A percentile compares a stretch with the other conserved stretches of the same genome.
These are phyloP conservation scores for Salix suchowensis DNA, from an alignment of 345 rosid species.

Conservation along the genomic window DNA sequence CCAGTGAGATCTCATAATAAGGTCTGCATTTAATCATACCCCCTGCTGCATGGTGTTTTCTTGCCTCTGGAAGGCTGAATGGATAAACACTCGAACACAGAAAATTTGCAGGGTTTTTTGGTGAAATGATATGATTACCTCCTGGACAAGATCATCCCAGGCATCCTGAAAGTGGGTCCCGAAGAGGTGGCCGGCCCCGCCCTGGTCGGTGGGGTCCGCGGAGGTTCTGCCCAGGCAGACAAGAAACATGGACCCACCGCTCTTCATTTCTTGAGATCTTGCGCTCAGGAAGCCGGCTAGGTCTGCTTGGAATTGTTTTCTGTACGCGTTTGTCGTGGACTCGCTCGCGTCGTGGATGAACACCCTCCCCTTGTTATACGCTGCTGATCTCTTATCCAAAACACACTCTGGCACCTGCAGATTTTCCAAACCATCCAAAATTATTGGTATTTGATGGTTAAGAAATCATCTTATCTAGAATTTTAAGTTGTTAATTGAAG, in stretches of 20 bases:
- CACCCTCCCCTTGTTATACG: slow-evolving; percentile 74
- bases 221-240: slow-evolving; percentile 90
- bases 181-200: slow-evolving; percentile 90
- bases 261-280: slow-evolving; percentile 73
- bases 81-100: background rate
- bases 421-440: too few relatives aligned
- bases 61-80: slow-evolving; percentile 26
- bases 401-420: slow-evolving; percentile 72
- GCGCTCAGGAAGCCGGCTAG: slow-evolving; percentile 60
- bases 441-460: too few relatives aligned
- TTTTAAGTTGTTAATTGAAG: too few relatives aligned
- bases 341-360: slow-evolving; percentile 78
- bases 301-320: slow-evolving; percentile 69
- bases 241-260: slow-evolving; percentile 88
- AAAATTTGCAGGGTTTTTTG: background rate
- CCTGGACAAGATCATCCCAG: slow-evolving; percentile 94
- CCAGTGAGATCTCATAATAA: slow-evolving; percentile 29
- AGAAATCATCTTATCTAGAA: too few relatives aligned
- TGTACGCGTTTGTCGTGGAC: slow-evolving; percentile 57
- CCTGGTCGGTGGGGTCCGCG: slow-evolving; percentile 79
- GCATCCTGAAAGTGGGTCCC: slow-evolving; percentile 99
- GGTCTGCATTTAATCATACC: slow-evolving; percentile 25
- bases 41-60: slow-evolving; percentile 25
- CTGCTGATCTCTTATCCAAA: slow-evolving; percentile 57
- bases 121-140: slow-evolving; percentile 43